Percentiles rank a stretch among this genome's conserved stretches.
Conservation (phyloP, 1,284 basidiomycete genomes). For the Cutaneotrichosporon spelunceum region DNA sequence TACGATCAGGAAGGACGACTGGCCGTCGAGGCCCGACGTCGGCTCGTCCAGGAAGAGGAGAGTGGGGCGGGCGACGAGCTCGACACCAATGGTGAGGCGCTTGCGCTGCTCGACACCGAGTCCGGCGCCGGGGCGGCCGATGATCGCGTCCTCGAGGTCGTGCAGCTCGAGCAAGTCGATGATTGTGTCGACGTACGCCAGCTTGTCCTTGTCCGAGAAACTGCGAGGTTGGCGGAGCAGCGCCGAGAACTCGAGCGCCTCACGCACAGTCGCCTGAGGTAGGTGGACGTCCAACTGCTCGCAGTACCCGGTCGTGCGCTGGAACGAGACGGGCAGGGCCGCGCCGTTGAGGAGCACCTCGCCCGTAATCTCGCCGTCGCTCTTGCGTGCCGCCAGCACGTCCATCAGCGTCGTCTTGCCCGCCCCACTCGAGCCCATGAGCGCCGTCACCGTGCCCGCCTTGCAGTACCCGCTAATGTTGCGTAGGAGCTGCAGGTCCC, state of each 20-base stretch:
- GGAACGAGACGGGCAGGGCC: slow-evolving; percentile 54
- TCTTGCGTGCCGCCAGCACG: slow-evolving; percentile 53
- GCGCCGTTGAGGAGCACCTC: slow-evolving; percentile 55
- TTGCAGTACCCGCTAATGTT: slow-evolving; percentile 56
- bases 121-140: slow-evolving; percentile 54
- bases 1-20: slow-evolving; percentile 59
- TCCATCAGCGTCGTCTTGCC: slow-evolving; percentile 54
- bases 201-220: slow-evolving; percentile 59
- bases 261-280: slow-evolving; percentile 60
- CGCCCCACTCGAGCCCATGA: slow-evolving; percentile 53
- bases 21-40: slow-evolving; percentile 48
- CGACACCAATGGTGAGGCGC: slow-evolving; percentile 57
- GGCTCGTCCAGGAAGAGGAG: slow-evolving; percentile 35
- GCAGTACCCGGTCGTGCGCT: slow-evolving; percentile 55
- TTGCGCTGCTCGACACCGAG: slow-evolving; percentile 52
- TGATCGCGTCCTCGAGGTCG: slow-evolving; percentile 55
- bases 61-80: slow-evolving; percentile 46
- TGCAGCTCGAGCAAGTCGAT: slow-evolving; percentile 56
- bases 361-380: slow-evolving; percentile 45
- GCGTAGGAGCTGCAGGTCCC: slow-evolving; percentile 52
- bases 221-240: slow-evolving; percentile 69
- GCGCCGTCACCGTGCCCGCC: slow-evolving; percentile 55
- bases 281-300: slow-evolving; percentile 49
- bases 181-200: slow-evolving; percentile 57
- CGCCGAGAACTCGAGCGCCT: slow-evolving; percentile 78